Evolutionary conservation across 352 stramenopile species (phyloP), one percentile per base, ranked within the genome.

Genomic region (Phytophthora fragariaefolia): DNA sequence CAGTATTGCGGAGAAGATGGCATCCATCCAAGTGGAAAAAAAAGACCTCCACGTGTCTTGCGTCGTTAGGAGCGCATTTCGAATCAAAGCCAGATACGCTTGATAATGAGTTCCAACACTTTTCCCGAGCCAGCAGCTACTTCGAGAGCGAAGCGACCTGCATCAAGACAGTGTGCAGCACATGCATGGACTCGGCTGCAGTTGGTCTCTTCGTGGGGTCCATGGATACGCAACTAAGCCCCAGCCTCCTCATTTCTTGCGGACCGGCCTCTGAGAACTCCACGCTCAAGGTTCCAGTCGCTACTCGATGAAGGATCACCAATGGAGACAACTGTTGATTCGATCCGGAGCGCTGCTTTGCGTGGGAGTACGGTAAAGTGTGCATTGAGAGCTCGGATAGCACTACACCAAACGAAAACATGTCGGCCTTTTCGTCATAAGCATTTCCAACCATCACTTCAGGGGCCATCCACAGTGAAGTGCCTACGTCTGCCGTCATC

Each of bases 291-390:
- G 34, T 42, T 34, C 76, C 76, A 2, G 65, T 61, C 8, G 70
- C 63, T 1, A 80, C 66, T 12, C 74, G 50, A 30, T 81, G 73
- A n/a, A 83, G 42, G 22, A 83, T 68, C 15, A 69, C 73, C 9
- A 72, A 69, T 17, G 62, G 60, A 18, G 66, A 30, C 59, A 82
- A 51, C 4, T 65, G 55, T 9, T 62, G 42, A 24, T 70, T 74
- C 30, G 46, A 43, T 18, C 48, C 58, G 20, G 61, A 42, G 9
- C 57, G 62, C 43, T 75, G 20, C 40, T 59, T 51, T 3, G 51
- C 57, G 17, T 73, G 66, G 26, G 58, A 65, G 56, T 74, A 77
- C 22, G 69, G 69, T 24, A 55, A 56, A 32, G 61, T 48, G 45
- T 66, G 51, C n/a, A 65, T 67, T 24, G 74, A 68, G 32, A 81